A percentile compares a stretch with the other conserved stretches of the same genome.
phyloP scores from a whole-genome alignment of 352 stramenopile genomes.

The Phytophthora cryptogea region DNA sequence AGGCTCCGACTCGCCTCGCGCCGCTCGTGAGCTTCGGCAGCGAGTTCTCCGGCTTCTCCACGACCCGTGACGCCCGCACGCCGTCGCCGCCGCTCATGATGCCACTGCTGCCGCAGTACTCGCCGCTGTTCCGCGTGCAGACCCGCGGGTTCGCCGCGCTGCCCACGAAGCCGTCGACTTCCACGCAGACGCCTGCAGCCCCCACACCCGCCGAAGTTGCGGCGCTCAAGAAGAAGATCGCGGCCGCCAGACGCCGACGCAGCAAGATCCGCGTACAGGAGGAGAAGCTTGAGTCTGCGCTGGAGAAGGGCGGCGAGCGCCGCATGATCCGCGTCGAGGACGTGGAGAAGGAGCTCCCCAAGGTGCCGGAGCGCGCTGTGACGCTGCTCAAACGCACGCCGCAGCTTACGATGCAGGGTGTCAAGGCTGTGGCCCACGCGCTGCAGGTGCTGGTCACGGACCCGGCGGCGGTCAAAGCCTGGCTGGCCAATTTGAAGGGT shows the following conservation, averaged over 20 bases:
- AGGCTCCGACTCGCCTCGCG: conserved; percentile 8
- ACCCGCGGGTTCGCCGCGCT: conserved; percentile 54
- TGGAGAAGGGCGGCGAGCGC: conserved; percentile 81
- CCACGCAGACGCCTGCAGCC: not conserved
- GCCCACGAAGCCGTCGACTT: conserved; percentile 36
- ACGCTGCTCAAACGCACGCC: conserved; percentile 74
- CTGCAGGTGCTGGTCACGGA: conserved; percentile 69
- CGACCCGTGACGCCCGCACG: conserved; percentile 6
- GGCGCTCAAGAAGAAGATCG: conserved; percentile 81
- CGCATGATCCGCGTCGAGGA: conserved; percentile 81
- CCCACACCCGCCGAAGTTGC: conserved; percentile 47
- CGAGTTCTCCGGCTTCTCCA: conserved; percentile 24
- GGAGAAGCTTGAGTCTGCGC: conserved; percentile 73
- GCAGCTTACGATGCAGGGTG: conserved; percentile 56
- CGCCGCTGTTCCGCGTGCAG: conserved; percentile 21
- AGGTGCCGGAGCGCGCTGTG: conserved; percentile 69
- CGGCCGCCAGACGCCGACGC: conserved; percentile 62
- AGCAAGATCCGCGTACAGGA: conserved; percentile 86
- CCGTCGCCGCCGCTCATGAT: conserved; percentile 23
- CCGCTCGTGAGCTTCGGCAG: conserved; percentile 10
- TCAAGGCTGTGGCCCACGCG: conserved; percentile 60
- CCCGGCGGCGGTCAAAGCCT: conserved; percentile 64
- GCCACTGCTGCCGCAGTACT: conserved; percentile 23
- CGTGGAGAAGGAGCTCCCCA: conserved; percentile 76
- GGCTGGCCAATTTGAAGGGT: conserved; percentile 71